These are phyloP conservation scores for Tremellales sp. DNA, from an alignment of 1,284 basidiomycete genomes.

Conservation along the genomic window DNA sequence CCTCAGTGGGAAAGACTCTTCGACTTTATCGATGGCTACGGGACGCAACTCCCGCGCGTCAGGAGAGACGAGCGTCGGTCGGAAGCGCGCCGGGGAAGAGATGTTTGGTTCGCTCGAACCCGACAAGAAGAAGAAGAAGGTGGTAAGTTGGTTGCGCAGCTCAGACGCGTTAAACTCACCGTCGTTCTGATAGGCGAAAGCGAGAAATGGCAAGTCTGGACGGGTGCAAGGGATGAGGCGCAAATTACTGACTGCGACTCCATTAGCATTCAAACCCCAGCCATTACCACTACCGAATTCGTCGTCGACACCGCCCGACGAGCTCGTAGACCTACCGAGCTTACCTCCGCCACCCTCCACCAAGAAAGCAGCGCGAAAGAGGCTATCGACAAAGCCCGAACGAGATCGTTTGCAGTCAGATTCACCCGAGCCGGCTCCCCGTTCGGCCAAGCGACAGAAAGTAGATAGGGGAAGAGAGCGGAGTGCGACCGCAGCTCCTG, in stretches of 20 bases:
- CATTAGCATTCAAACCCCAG: constrained; percentile 30
- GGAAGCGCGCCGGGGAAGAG: neutral
- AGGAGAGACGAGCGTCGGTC: no score
- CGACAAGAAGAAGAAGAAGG: constrained; percentile 22
- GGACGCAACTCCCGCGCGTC: no score
- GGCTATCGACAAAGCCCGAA: constrained; percentile 31
- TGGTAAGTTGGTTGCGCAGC: constrained; percentile 12
- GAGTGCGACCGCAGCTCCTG: constrained; percentile 2
- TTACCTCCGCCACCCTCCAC: constrained; percentile 43
- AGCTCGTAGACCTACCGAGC: constrained; percentile 16
- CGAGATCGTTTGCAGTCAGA: constrained; percentile 23
- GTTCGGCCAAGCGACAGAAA: neutral
- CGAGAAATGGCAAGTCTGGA: constrained; percentile 11
- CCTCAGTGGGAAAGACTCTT: no score
- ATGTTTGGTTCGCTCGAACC: constrained; percentile 6
- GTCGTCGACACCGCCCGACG: constrained; percentile 29
- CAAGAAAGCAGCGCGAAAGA: constrained; percentile 34
- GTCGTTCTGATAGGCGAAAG: constrained; percentile 7
- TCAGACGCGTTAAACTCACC: neutral
- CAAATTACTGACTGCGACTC: neutral
- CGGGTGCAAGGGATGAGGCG: neutral
- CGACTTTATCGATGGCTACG: no score
- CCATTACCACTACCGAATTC: constrained; percentile 26
- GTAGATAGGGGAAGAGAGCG: neutral
- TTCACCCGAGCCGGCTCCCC: constrained; percentile 15